phyloP scores from a whole-genome alignment of 164 flowering plant genomes.

The Chimonanthus salicifolius region DNA sequence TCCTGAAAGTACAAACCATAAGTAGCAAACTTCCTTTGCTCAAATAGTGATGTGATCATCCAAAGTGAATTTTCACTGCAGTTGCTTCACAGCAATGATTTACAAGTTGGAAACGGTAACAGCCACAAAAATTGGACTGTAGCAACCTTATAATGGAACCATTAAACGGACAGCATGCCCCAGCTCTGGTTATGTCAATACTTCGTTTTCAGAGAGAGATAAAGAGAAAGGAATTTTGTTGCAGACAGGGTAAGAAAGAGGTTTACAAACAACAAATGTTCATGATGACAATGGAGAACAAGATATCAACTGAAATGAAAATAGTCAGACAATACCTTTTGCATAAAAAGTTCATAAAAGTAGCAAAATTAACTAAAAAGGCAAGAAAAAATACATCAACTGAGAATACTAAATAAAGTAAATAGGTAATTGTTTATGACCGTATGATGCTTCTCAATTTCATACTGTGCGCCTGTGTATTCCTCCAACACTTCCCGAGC shows the following conservation, averaged over 20 bases:
- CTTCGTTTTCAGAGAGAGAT: too few relatives aligned
- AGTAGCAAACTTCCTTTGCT: background rate
- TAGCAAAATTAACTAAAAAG: background rate
- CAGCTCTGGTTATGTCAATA: too few relatives aligned
- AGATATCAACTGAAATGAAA: too few relatives aligned
- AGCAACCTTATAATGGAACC: background rate
- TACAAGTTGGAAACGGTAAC: too few relatives aligned
- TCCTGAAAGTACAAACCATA: background rate
- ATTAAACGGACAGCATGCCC: too few relatives aligned
- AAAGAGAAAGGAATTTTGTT: too few relatives aligned
- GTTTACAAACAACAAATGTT: too few relatives aligned
- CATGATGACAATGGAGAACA: too few relatives aligned
- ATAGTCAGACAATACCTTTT: background rate
- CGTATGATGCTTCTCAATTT: conserved; percentile 64
- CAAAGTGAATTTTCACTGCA: background rate
- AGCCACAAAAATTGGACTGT: background rate
- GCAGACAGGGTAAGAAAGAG: too few relatives aligned
- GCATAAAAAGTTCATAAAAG: background rate
- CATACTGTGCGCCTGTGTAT: conserved; percentile 66
- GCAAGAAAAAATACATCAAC: background rate
- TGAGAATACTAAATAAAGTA: background rate
- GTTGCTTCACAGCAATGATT: background rate
- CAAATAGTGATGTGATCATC: background rate
- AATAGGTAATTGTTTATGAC: conserved; percentile 26
- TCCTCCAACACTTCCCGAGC: conserved; percentile 47